Conservation (phyloP, 805 yeast genomes). For the Candida insectorum region DNA sequence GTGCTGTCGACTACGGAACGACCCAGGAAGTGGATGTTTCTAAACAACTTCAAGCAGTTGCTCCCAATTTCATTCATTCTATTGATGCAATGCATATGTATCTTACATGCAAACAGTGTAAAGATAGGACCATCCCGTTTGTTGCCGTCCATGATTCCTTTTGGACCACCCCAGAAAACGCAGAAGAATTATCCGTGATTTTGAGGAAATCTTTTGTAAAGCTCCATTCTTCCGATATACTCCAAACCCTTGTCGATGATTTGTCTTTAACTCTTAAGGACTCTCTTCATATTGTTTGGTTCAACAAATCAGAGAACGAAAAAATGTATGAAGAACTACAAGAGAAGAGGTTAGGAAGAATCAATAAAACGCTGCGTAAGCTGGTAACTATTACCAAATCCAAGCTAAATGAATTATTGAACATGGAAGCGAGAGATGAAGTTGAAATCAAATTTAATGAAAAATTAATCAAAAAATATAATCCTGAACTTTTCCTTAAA, state of each 20-base stretch:
- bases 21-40: conserved; percentile 1
- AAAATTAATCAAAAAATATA: conserved; percentile 15
- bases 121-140: conserved; percentile 20
- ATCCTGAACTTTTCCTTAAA: conserved; percentile 22
- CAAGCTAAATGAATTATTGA: conserved; percentile 5
- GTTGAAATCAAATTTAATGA: conserved; percentile 1
- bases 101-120: conserved; percentile 30
- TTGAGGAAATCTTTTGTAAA: conserved; percentile 35
- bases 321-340: conserved; percentile 4
- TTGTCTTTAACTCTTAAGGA: conserved; percentile 18
- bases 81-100: conserved; percentile 38
- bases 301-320: conserved; percentile 13
- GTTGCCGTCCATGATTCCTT: conserved; percentile 42
- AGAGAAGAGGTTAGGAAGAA: conserved; percentile 5
- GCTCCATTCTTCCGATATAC: conserved; percentile 25
- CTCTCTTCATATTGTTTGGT: conserved; percentile 34
- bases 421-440: conserved; percentile 11
- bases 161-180: conserved; percentile 39
- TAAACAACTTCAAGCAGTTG: conserved; percentile 35
- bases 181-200: conserved; percentile 19
- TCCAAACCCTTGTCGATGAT: conserved; percentile 24
- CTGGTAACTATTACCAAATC: not conserved
- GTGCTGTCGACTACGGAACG: not conserved
- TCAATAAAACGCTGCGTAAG: not conserved
- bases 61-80: conserved; percentile 44